Base-by-base conservation (phyloP, 345 rosid species). In the Raphanus sativus region DNA sequence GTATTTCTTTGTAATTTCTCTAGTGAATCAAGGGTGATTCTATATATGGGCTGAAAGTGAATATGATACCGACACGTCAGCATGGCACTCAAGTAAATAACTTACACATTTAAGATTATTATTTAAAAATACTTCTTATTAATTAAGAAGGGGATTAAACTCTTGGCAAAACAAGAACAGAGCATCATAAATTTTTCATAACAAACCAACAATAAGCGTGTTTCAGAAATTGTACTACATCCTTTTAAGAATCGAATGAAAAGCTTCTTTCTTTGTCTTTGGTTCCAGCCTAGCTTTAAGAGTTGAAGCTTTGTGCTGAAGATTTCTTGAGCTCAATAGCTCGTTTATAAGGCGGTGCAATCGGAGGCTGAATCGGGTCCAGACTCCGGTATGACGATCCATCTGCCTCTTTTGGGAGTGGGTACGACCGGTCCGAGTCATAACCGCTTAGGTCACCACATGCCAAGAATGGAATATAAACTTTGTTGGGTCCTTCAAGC, bases 261-360 rank as follows among this genome's bases (percentile, higher is more conserved):
- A 73, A 79, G 83, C 71, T 75, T 79, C 66, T 33, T 32, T 40
- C 68, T 59, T 66, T 32, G 62, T 5, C 61, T 86, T 86, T 61
- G 17, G 30, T 28, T 16, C 12, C 12, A 45, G 52, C 15, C 52
- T 45, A 52, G 25, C 73, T 29, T 85, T 88, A 69, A 61, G 83
- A 48, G 81, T 70, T 61, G 12, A 78, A 80, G 98, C 94, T 83
- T 94, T 92, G 83, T 82, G 77, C 82, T 60, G 92, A 85, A 80
- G 98, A 92, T 83, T 94, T 92, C 88, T 92, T 95, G 89, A 91
- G 77, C 77, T 92, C 93, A 70, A 92, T 94, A 50, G 96, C 97
- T 82, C 94, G 83, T 86, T 89, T 88, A 68, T 91, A 90, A 72
- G 98, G 97, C 5, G 98, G 99, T 8, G 97, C 97, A 54, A 90